phyloP scores from a whole-genome alignment of 2,329 filamentous ascomycete genomes.

The Fusarium devonianum region DNA sequence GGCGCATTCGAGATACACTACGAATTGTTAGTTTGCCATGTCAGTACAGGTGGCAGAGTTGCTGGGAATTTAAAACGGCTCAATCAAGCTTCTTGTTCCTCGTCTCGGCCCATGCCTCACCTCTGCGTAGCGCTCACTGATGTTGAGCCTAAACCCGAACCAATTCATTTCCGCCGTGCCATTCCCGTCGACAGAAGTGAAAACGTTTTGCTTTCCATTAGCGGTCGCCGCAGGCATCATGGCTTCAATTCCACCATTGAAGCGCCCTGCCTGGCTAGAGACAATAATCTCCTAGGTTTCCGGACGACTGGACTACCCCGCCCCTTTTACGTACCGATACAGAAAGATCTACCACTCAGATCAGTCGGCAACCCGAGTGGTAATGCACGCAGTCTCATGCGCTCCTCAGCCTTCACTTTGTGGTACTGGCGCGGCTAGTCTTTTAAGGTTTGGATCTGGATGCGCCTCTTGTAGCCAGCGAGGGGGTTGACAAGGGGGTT shows the following conservation, averaged over 20 bases:
- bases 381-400: background rate
- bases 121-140: background rate
- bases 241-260: background rate
- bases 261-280: background rate
- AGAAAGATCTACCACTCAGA: background rate
- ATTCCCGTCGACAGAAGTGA: background rate
- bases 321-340: background rate
- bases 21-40: no score
- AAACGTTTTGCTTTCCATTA: constrained; percentile 3
- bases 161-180: background rate
- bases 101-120: constrained; percentile 10
- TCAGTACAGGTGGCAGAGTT: background rate
- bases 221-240: background rate
- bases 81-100: background rate
- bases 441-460: constrained; percentile 4
- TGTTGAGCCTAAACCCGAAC: background rate
- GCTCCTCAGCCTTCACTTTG: background rate
- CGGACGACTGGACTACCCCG: background rate
- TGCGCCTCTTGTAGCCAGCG: background rate
- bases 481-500: constrained; percentile 2
- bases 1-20: no score
- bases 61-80: background rate
- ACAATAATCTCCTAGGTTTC: no score
- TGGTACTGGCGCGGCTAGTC: background rate
- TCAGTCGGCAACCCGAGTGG: background rate